Base-by-base conservation (phyloP, 768 basidiomycete species). In the Strobilomyces confusus region DNA sequence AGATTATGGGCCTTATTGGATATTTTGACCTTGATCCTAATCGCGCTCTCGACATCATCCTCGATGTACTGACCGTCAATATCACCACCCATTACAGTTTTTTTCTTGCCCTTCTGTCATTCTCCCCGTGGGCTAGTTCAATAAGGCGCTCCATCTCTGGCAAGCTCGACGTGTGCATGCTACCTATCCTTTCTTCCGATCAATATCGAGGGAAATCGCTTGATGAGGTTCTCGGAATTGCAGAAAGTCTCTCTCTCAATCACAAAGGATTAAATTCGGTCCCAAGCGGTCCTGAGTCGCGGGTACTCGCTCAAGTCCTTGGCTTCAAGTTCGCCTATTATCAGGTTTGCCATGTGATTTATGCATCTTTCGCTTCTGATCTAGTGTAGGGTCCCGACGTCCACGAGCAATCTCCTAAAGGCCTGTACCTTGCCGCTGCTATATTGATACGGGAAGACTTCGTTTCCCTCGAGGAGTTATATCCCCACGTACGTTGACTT, bases 11-110 rank as follows among this genome's bases (percentile, higher is more conserved):
- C 54, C 82, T 95, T 49, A 89, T 95, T 63, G 92, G 95, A 23
- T 95, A 93, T 71, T 99, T 98, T 65, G 95, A 98, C 69, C 78
- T 99, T 34, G 93, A 97, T 67, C 97, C 97, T 13, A 92, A 94
- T 63, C 80, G 95, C 55, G 92, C 92, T 0, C 78, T 98, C 56
- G 97, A 99, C 68, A 77, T 98, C 55, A 87, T 98, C 57, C 79
- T 99, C 38, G 97, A 99, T 66, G 84, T 95, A 8, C 82, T 98
- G 58, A 88, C 88, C 6, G 80, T 83, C 49, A 86, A 97, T 64
- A 70, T 98, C 42, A 74, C 84, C 1, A 82, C 87, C 0, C 93
- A 98, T 64, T 87, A 89, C 71, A 79, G 78, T 30, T 98, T 98
- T 75, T 98, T 97, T 74, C 70, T 98, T 42, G 83, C 89, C 2